Evolutionary conservation across 108 stramenopile genomes (phyloP).

Genomic region (Pseudonitzschia pungens): DNA sequence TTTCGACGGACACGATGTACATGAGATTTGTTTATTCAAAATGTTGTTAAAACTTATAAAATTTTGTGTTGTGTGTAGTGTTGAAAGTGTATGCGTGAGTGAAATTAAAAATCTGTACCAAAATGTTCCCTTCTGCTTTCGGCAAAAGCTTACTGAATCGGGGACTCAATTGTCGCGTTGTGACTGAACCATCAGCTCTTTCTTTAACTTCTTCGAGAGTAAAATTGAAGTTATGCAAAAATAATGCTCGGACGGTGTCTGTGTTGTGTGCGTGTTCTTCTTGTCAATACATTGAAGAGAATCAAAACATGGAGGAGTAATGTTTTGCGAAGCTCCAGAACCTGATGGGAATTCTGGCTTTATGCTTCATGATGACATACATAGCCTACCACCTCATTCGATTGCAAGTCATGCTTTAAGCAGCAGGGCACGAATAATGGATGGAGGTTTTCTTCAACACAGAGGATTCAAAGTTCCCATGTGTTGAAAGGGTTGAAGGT

Average conservation of each 20-base stretch:
- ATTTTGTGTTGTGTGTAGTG: no score
- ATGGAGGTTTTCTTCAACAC: neutral
- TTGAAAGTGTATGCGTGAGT: no score
- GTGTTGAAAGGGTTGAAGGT: neutral
- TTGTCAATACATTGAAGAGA: neutral
- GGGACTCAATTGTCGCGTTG: neutral
- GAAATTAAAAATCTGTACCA: neutral
- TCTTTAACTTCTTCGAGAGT: neutral
- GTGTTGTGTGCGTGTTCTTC: no score
- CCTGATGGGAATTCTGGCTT: neutral
- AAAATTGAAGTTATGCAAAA: conserved; percentile 9
- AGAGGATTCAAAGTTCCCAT: neutral
- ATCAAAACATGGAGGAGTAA: neutral
- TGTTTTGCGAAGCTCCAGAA: neutral
- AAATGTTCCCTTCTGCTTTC: neutral
- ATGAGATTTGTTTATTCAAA: no score
- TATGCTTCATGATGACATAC: neutral
- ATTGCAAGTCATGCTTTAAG: neutral
- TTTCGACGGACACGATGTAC: no score
- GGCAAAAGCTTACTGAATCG: no score
- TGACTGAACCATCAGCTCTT: neutral
- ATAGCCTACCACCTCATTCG: neutral
- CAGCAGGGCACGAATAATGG: neutral
- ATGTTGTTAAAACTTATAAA: no score
- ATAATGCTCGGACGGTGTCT: neutral